Conservation (phyloP, 2,329 filamentous ascomycete species). For the Tolypocladium tundrense region DNA sequence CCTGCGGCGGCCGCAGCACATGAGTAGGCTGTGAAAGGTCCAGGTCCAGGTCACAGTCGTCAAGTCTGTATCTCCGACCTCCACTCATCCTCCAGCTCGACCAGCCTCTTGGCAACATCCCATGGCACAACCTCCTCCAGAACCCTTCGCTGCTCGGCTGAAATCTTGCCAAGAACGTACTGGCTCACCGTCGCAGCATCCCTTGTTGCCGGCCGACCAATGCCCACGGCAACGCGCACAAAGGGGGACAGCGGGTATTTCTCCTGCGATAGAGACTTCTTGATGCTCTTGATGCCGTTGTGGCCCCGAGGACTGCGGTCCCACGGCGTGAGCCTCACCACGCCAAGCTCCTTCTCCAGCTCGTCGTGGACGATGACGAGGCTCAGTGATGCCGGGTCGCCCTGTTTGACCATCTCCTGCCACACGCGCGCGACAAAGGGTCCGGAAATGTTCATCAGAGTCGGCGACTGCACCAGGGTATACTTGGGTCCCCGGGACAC, state of each 20-base stretch:
- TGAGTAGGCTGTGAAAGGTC: not conserved
- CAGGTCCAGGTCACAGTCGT: not conserved
- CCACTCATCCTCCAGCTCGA: slow-evolving; percentile 33
- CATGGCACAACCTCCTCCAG: slow-evolving; percentile 43
- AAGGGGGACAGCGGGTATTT: slow-evolving; percentile 32
- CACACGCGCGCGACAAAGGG: slow-evolving; percentile 58
- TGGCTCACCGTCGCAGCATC: slow-evolving; percentile 57
- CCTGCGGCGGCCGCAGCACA: not conserved
- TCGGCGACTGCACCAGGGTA: slow-evolving; percentile 64
- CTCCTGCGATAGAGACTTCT: slow-evolving; percentile 33
- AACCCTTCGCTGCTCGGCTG: slow-evolving; percentile 33
- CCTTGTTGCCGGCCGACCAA: slow-evolving; percentile 68
- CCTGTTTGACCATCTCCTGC: slow-evolving; percentile 37
- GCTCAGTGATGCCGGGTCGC: slow-evolving; percentile 23
- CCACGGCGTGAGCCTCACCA: slow-evolving; percentile 54
- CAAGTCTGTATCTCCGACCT: slow-evolving; percentile 9
- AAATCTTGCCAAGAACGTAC: slow-evolving; percentile 69
- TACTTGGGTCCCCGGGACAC: slow-evolving; percentile 40
- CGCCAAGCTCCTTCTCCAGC: slow-evolving; percentile 61
- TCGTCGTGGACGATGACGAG: slow-evolving; percentile 86
- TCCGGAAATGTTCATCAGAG: slow-evolving; percentile 79
- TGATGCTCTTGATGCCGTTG: slow-evolving; percentile 63
- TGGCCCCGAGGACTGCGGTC: slow-evolving; percentile 58
- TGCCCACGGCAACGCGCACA: slow-evolving; percentile 67
- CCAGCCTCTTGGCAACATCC: slow-evolving; percentile 39